Conservation (phyloP, 2,329 filamentous ascomycete genomes). For the Hypoxylon sp. region DNA sequence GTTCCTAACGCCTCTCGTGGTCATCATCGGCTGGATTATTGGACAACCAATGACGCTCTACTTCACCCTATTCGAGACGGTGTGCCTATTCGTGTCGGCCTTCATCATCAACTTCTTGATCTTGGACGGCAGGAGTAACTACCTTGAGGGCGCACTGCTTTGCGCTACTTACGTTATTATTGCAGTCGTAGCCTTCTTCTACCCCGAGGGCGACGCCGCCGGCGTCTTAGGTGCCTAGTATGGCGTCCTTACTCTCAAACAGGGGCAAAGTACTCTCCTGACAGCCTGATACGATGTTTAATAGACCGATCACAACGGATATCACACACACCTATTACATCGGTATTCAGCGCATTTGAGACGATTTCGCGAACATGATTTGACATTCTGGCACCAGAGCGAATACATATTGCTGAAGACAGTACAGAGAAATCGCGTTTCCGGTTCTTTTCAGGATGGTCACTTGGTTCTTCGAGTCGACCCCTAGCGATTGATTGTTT, state of each 20-base stretch:
- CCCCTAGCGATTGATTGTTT: slow-evolving; percentile 29
- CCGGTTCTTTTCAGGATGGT: slow-evolving; percentile 22
- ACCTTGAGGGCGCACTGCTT: slow-evolving; percentile 82
- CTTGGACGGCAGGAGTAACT: slow-evolving; percentile 87
- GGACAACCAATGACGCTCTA: slow-evolving; percentile 81
- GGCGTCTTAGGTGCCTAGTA: slow-evolving; percentile 56
- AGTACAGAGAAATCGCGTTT: background rate
- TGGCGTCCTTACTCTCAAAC: background rate
- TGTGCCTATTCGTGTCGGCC: slow-evolving; percentile 85
- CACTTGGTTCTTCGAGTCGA: slow-evolving; percentile 16
- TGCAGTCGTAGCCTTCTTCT: slow-evolving; percentile 76
- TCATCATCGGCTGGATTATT: slow-evolving; percentile 80
- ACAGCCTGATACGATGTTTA: background rate
- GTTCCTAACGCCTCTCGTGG: slow-evolving; percentile 78
- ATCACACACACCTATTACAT: background rate
- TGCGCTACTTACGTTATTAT: slow-evolving; percentile 79
- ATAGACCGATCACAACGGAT: background rate
- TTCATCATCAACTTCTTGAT: slow-evolving; percentile 92
- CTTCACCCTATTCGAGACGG: slow-evolving; percentile 91
- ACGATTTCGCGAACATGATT: slow-evolving; percentile 3
- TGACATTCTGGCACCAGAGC: background rate
- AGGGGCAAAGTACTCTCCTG: background rate
- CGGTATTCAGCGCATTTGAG: slow-evolving; percentile 8
- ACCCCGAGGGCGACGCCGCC: slow-evolving; percentile 67
- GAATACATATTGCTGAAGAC: background rate